phyloP scores from a whole-genome alignment of 2,329 filamentous ascomycete species.

The Trichoderma breve region DNA sequence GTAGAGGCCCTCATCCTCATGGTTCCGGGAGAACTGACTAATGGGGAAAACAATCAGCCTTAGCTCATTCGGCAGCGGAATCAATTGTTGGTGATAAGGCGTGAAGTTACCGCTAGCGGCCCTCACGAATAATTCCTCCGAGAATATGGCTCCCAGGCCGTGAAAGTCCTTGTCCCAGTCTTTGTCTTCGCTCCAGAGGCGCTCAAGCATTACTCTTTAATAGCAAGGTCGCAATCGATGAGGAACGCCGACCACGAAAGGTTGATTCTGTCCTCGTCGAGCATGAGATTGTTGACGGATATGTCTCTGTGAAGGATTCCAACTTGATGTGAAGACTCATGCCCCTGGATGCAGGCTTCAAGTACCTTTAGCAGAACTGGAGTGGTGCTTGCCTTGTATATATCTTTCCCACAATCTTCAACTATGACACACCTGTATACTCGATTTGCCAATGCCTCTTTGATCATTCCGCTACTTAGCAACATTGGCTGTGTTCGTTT shows the following conservation, averaged over 20 bases:
- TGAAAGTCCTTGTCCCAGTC: constrained; percentile 36
- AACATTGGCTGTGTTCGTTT: not conserved
- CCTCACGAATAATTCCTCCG: not conserved
- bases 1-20: not conserved
- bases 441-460: not conserved
- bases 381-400: not conserved
- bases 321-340: not conserved
- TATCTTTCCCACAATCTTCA: not conserved
- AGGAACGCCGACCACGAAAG: not conserved
- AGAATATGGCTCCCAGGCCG: constrained; percentile 30
- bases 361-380: not conserved
- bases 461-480: not conserved
- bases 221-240: not conserved
- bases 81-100: not conserved
- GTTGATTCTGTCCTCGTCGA: not conserved
- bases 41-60: not conserved
- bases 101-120: not conserved
- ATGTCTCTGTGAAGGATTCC: not conserved
- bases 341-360: not conserved
- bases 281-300: not conserved
- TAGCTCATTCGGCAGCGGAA: not conserved
- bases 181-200: not conserved
- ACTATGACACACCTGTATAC: not conserved
- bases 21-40: not conserved
- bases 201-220: not conserved